Evolutionary conservation across 331 rosid species (phyloP).

Genomic region (Quercus lobata): DNA sequence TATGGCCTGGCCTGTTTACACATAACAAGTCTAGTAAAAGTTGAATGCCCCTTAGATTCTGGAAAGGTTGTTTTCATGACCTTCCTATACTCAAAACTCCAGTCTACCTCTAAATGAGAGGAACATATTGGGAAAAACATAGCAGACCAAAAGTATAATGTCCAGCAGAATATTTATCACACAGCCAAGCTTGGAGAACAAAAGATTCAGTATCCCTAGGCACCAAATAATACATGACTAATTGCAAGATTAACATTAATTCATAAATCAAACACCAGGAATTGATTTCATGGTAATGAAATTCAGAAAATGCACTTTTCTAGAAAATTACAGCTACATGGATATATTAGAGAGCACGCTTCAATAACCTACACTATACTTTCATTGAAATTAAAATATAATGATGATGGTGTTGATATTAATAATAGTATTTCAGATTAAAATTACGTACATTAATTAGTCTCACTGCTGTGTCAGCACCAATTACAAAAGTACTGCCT

Average conservation of each 20-base stretch:
- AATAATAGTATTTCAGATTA: neutral
- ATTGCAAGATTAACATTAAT: neutral
- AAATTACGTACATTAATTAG: slow-evolving; percentile 60
- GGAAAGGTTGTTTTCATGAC: neutral
- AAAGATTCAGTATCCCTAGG: neutral
- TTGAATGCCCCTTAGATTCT: neutral
- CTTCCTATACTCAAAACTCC: neutral
- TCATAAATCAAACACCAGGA: neutral
- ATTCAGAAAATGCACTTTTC: neutral
- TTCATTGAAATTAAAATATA: neutral
- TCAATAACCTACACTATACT: neutral
- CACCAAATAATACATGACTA: neutral
- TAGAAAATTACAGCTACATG: neutral
- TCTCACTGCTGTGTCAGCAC: slow-evolving; percentile 90
- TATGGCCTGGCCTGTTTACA: neutral
- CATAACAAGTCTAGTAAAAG: neutral
- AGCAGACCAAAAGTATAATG: neutral
- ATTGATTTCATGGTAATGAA: neutral
- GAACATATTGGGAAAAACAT: neutral
- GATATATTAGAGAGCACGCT: neutral
- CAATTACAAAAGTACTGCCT: slow-evolving; percentile 91
- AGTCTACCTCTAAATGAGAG: neutral
- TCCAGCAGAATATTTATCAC: neutral
- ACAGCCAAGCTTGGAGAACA: neutral
- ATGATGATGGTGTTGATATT: neutral